Base-by-base conservation (phyloP, 345 rosid species). In the Hevea brasiliensis region DNA sequence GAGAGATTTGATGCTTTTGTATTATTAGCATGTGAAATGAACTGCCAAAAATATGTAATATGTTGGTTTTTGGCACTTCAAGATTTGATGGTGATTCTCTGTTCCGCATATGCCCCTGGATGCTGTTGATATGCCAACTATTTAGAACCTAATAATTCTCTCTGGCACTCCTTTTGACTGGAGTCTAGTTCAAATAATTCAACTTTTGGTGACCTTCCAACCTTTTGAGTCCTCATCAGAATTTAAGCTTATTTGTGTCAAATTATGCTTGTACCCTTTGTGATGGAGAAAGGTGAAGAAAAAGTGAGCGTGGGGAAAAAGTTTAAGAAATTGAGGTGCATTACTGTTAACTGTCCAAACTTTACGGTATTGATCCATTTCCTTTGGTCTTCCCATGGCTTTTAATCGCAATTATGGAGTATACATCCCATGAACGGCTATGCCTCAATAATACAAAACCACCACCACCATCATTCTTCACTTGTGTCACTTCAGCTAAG, bases 281-380 rank as follows among this genome's bases (percentile, higher is more conserved):
- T 27, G 9, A 50, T 29, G 53, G 51, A 40, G 61, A 40, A 20
- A 35, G 72, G 63, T 41, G 53, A 56, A 40, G 58, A 68, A 54
- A 67, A 20, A 37, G 8, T 8, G 26, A 29, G 26, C 18, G 32
- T 13, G 35, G 61, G 61, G 51, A 37, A 51, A 42, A 13, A 42
- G 51, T 64, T n/a, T 32, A 50, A 35, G 35, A 26, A 4, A 24
- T 15, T 70, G 41, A 56, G 32, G 53, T 42, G 62, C 61, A 2
- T 68, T 58, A 55, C 72, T 4, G 15, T 23, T 40, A 15, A 21
- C 45, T 2, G 9, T 18, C 17, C 23, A 32, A 65, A n/a, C 58
- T 54, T 54, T 54, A 54, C 35, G 4, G 61, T 57, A 55, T 9
- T 55, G 61, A 10, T 9, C 24, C 61, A 57, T 57, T 27, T 18